Conservation (phyloP, 108 stramenopile species). For the Chaetoceros tenuissimus region DNA sequence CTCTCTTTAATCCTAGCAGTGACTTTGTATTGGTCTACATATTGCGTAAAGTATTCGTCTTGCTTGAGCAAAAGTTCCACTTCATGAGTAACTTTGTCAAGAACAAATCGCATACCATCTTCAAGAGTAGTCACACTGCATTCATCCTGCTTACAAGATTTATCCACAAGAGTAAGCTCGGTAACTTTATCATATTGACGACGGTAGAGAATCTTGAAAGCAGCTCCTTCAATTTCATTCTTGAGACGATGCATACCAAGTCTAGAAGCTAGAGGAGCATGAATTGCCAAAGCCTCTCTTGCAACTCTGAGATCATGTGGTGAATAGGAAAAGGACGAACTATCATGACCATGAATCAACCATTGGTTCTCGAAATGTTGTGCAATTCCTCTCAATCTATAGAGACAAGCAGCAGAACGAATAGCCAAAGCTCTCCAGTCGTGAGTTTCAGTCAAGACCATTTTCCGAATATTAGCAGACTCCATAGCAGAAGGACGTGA, state of each 20-base stretch:
- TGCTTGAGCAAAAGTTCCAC: slow-evolving; percentile 46
- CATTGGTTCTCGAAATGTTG: slow-evolving; percentile 1
- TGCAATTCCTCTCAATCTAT: slow-evolving; percentile 44
- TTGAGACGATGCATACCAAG: slow-evolving; percentile 82
- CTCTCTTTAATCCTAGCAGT: slow-evolving; percentile 74
- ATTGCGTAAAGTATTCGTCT: slow-evolving; percentile 44
- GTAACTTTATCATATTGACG: slow-evolving; percentile 50
- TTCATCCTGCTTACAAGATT: slow-evolving; percentile 1
- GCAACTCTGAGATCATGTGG: slow-evolving; percentile 19
- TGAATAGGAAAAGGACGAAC: not conserved
- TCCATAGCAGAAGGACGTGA: slow-evolving; percentile 20
- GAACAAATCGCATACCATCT: slow-evolving; percentile 44
- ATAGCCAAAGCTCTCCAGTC: slow-evolving; percentile 85
- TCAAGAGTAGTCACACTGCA: slow-evolving; percentile 4
- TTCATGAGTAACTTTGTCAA: slow-evolving; percentile 41
- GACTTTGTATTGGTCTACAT: slow-evolving; percentile 47
- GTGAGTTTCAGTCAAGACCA: slow-evolving; percentile 54
- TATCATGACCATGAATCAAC: not conserved
- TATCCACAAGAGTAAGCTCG: slow-evolving; percentile 12
- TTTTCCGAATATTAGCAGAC: slow-evolving; percentile 44
- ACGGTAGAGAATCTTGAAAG: slow-evolving; percentile 65
- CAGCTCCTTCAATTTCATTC: slow-evolving; percentile 78
- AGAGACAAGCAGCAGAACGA: slow-evolving; percentile 67
- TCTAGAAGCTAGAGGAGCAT: slow-evolving; percentile 69
- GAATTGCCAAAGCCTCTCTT: slow-evolving; percentile 74